Evolutionary conservation across 345 rosid genomes (phyloP).

Genomic region (Atalantia buxifolia): DNA sequence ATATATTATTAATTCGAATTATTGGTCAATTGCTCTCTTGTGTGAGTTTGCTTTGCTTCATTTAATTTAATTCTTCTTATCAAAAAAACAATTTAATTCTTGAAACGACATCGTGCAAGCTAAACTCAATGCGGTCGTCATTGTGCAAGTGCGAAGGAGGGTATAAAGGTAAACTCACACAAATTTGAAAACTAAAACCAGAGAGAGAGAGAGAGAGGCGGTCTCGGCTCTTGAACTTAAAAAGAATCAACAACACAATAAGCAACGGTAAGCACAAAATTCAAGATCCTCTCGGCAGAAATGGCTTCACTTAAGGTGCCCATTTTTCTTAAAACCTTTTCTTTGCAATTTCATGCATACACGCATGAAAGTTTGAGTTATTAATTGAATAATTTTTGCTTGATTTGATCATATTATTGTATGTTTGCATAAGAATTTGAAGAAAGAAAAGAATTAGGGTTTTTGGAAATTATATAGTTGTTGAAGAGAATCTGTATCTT

Average conservation of each 20-base stretch:
- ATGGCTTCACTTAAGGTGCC: background rate
- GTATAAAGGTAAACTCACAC: conserved; percentile 7
- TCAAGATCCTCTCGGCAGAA: background rate
- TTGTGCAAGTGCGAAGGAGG: background rate
- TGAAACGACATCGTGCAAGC: background rate
- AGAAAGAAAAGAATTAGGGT: background rate
- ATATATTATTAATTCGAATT: too few relatives aligned
- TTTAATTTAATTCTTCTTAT: too few relatives aligned
- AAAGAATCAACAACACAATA: conserved; percentile 7
- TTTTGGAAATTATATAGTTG: background rate
- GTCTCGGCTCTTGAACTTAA: background rate
- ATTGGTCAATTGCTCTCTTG: too few relatives aligned
- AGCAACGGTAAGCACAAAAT: conserved; percentile 20
- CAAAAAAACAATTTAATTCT: too few relatives aligned
- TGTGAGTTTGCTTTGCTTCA: too few relatives aligned
- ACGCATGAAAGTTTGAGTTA: background rate
- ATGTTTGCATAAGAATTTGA: background rate
- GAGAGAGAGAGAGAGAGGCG: background rate
- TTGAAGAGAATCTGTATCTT: background rate
- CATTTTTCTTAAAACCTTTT: background rate
- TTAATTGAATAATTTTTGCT: background rate
- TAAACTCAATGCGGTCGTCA: too few relatives aligned
- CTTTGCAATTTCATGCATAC: background rate
- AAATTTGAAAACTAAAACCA: background rate
- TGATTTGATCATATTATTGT: background rate